These are phyloP conservation scores for Malassezia globosa DNA, from an alignment of 1,284 basidiomycete species.

Conservation along the genomic window DNA sequence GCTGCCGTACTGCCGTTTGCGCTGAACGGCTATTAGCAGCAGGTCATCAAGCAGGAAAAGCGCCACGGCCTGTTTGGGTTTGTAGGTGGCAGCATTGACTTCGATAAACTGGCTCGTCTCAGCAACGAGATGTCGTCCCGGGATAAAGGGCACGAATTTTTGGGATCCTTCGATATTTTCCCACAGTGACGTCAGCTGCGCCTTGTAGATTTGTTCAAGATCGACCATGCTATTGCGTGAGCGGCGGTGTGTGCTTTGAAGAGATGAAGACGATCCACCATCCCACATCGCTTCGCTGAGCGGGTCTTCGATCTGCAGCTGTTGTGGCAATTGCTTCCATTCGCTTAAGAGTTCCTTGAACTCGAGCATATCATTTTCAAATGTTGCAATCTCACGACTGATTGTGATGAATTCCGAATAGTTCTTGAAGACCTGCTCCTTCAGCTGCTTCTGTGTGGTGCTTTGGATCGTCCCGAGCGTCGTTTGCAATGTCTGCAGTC, in stretches of 20 bases:
- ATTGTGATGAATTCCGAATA: conserved; percentile 93
- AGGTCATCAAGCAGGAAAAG: conserved; percentile 86
- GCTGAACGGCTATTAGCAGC: conserved; percentile 67
- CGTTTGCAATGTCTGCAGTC: conserved; percentile 23
- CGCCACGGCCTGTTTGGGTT: conserved; percentile 70
- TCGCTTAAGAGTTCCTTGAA: conserved; percentile 85
- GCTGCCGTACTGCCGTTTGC: conserved; percentile 49
- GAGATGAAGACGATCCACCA: background rate
- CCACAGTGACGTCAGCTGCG: conserved; percentile 83
- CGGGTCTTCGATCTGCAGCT: conserved; percentile 34
- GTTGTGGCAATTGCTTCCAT: conserved; percentile 55
- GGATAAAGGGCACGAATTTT: conserved; percentile 79
- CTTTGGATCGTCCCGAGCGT: conserved; percentile 23
- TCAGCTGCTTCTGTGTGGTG: conserved; percentile 34
- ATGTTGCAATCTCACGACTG: conserved; percentile 86
- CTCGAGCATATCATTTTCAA: conserved; percentile 96
- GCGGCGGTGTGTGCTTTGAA: conserved; percentile 12
- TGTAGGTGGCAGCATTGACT: conserved; percentile 90
- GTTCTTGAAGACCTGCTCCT: conserved; percentile 46
- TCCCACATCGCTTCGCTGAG: conserved; percentile 11
- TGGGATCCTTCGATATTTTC: conserved; percentile 87
- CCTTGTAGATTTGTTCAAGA: conserved; percentile 80
- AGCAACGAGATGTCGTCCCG: conserved; percentile 77
- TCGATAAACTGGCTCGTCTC: conserved; percentile 75
- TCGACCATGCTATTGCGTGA: conserved; percentile 51